phyloP scores from a whole-genome alignment of 768 basidiomycete genomes.

The Rhizopogon vesiculosus region DNA sequence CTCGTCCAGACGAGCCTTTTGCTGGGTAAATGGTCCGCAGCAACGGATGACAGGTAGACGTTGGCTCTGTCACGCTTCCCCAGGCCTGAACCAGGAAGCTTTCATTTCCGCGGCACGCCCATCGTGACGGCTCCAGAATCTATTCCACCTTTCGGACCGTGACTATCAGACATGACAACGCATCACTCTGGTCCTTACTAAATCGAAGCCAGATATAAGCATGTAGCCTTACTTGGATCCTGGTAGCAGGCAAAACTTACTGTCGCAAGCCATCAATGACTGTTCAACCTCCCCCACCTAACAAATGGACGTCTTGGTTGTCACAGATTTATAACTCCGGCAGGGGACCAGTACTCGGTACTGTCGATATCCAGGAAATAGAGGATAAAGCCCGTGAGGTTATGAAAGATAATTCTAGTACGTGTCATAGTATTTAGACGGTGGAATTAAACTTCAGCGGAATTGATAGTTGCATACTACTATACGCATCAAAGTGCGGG shows the following conservation, averaged over 20 bases:
- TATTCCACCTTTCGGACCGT: too few species aligned
- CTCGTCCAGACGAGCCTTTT: too few species aligned
- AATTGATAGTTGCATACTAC: constrained; percentile 49
- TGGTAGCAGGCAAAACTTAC: background rate
- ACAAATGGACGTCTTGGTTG: constrained; percentile 17
- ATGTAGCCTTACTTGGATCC: background rate
- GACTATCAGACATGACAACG: too few species aligned
- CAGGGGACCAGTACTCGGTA: constrained; percentile 37
- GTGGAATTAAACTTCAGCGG: background rate
- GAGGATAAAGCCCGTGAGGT: constrained; percentile 59
- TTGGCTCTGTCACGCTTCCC: too few species aligned
- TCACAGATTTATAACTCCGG: constrained; percentile 18
- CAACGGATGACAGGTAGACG: too few species aligned
- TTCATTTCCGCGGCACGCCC: too few species aligned
- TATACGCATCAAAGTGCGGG: constrained; percentile 75
- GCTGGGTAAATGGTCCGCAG: too few species aligned
- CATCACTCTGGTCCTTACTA: too few species aligned
- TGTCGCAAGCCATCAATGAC: background rate
- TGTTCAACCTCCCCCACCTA: constrained; percentile 11
- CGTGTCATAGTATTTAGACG: constrained; percentile 4
- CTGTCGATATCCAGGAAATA: constrained; percentile 58
- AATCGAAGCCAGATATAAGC: background rate
- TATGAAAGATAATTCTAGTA: constrained; percentile 52
- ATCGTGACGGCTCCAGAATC: too few species aligned
- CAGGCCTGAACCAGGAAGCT: too few species aligned